phyloP scores from a whole-genome alignment of 805 yeast genomes.

The Kodamaea hsintzibuensis region DNA sequence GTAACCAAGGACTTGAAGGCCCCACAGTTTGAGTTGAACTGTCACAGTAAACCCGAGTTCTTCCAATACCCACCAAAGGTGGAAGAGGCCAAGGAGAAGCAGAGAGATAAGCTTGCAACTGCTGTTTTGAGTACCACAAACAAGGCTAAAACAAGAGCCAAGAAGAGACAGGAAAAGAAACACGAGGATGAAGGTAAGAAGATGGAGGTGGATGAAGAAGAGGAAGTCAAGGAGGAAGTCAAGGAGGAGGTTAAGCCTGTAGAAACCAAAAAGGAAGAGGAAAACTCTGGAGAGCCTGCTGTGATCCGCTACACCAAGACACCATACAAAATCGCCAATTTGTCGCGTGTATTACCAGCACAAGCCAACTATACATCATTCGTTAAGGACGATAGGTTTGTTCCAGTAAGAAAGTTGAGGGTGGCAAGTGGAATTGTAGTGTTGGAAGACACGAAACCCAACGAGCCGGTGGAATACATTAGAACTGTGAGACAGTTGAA shows the following conservation, averaged over 20 bases:
- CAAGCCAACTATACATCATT: slow-evolving; percentile 85
- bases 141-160: slow-evolving; percentile 91
- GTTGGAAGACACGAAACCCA: slow-evolving; percentile 62
- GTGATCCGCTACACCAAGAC: slow-evolving; percentile 57
- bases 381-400: slow-evolving; percentile 64
- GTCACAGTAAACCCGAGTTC: slow-evolving; percentile 75
- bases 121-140: slow-evolving; percentile 94
- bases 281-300: slow-evolving; percentile 32
- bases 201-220: slow-evolving; percentile 38
- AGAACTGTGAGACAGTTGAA: slow-evolving; percentile 82
- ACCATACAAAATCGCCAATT: slow-evolving; percentile 71
- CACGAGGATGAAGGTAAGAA: slow-evolving; percentile 48
- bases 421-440: slow-evolving; percentile 71
- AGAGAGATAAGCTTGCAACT: slow-evolving; percentile 84
- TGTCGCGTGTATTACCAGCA: slow-evolving; percentile 86
- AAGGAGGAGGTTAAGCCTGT: slow-evolving; percentile 14
- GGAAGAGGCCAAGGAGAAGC: slow-evolving; percentile 76
- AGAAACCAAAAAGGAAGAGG: slow-evolving; percentile 25
- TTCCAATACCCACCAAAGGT: slow-evolving; percentile 90
- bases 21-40: slow-evolving; percentile 78
- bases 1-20: slow-evolving; percentile 77
- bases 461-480: slow-evolving; percentile 62
- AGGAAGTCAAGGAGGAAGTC: slow-evolving; percentile 12
- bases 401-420: slow-evolving; percentile 78
- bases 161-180: slow-evolving; percentile 55